Evolutionary conservation across 176 grass and related monocot species (phyloP), one percentile per base, ranked within the genome.

Genomic region (Microstegium vimineum): DNA sequence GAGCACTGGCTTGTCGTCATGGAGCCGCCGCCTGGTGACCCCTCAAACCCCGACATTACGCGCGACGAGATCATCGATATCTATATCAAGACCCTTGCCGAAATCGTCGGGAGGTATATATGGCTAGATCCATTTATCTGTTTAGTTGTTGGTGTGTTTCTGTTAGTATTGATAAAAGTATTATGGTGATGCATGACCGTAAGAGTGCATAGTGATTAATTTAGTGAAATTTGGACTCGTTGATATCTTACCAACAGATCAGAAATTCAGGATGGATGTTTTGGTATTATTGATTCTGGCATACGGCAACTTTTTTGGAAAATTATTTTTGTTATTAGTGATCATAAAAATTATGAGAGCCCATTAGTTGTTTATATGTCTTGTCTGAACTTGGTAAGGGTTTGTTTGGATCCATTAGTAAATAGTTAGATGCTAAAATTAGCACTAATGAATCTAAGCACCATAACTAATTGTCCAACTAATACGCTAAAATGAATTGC

Each of bases 1-100:
- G 90, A 97, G 81, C 94, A 97, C 60, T 97, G 92, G 92, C 90
- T 97, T 6, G 77, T 97, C 60, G 92, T 97, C 74, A 61, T 97
- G 90, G 92, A 97, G 16, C 88, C 90, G 37, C 92, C 92, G 1
- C 67, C 86, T 0, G 89, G 92, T 16, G 45, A 90, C 37, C 3
- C 70, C 31, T 47, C 20, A 0, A 88, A 89, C 43, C 94, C 94
- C 22, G 85, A 92, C 2, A 10, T 81, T 54, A 33, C 80, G 14
- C 92, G 92, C 32, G 94, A 97, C 2, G 94, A 97, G 69, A 94
- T 97, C 67, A 97, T 97, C 43, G 92, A 92, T 71, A 23, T 57
- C 73, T 97, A 92, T 81, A 89, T 97, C 88, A 94, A 94, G 37
- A 97, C 92, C 56, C 94, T 94, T 0, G 86, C 94, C 1, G 47